Evolutionary conservation across 2,329 filamentous ascomycete genomes (phyloP).

Genomic region (Mariannaea elegans): DNA sequence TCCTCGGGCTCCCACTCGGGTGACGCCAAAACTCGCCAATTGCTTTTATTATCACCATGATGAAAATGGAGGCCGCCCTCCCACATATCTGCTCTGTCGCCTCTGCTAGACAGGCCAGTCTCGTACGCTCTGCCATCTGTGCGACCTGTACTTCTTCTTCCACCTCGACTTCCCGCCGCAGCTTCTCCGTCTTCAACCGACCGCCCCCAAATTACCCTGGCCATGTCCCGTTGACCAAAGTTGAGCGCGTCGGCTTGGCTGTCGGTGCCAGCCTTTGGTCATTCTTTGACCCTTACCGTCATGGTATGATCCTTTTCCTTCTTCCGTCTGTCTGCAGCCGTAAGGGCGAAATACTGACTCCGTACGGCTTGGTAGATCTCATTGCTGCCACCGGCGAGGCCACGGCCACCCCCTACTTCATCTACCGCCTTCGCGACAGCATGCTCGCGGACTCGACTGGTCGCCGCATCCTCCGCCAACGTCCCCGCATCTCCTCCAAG

Average conservation of each 20-base stretch:
- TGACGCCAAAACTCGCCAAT: not conserved
- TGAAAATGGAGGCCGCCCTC: slow-evolving; percentile 38
- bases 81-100: slow-evolving; percentile 32
- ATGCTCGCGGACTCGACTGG: slow-evolving; percentile 90
- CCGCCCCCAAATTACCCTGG: slow-evolving; percentile 89
- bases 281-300: slow-evolving; percentile 79
- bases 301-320: slow-evolving; percentile 58
- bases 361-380: slow-evolving; percentile 68
- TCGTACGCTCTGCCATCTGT: slow-evolving; percentile 34
- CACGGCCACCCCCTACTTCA: slow-evolving; percentile 94
- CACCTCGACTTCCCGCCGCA: slow-evolving; percentile 29
- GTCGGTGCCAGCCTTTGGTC: slow-evolving; percentile 70
- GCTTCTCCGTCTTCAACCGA: slow-evolving; percentile 85
- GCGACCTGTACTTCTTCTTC: slow-evolving; percentile 29
- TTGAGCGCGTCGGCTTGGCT: slow-evolving; percentile 79
- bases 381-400: slow-evolving; percentile 95
- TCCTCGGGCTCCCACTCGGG: slow-evolving; percentile 1
- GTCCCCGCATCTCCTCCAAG: slow-evolving; percentile 86
- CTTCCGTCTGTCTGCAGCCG: not conserved
- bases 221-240: slow-evolving; percentile 84
- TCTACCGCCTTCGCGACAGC: slow-evolving; percentile 86
- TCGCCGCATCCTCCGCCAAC: slow-evolving; percentile 88
- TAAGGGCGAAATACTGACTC: not conserved
- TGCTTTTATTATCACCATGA: slow-evolving; percentile 1
- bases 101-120: slow-evolving; percentile 18